phyloP scores from a whole-genome alignment of 2,329 filamentous ascomycete species.

The Fusarium ramigenum region DNA sequence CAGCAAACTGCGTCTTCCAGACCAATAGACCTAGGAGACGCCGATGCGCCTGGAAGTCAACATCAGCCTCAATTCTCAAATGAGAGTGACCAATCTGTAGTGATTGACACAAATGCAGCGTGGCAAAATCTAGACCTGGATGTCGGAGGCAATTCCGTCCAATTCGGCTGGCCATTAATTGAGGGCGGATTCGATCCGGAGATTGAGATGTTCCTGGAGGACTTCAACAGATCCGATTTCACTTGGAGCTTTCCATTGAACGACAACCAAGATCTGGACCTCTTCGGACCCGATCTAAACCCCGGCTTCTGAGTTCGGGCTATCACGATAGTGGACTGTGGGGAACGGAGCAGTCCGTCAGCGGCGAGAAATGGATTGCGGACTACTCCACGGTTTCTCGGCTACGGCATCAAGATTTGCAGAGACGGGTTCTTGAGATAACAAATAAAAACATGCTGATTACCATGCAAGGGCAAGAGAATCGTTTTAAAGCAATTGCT shows the following conservation, averaged over 20 bases:
- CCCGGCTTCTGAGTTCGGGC: not conserved
- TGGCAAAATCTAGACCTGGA: not conserved
- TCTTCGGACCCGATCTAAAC: not conserved
- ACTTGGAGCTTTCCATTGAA: slow-evolving; percentile 23
- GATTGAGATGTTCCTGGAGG: slow-evolving; percentile 30
- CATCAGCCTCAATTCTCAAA: not conserved
- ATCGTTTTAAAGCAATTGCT: fast-evolving
- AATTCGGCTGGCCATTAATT: not conserved
- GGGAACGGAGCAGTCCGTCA: slow-evolving; percentile 3
- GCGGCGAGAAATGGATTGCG: not conserved
- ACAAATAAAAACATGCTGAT: not conserved
- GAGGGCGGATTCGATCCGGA: slow-evolving; percentile 16
- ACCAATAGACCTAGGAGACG: too few relatives aligned
- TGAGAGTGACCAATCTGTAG: not conserved
- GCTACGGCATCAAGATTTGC: not conserved
- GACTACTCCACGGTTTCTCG: not conserved
- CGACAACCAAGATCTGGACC: not conserved
- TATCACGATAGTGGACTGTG: not conserved
- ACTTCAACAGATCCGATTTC: slow-evolving; percentile 23
- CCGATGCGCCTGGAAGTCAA: too few relatives aligned
- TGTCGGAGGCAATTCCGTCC: not conserved
- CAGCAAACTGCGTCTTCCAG: too few relatives aligned
- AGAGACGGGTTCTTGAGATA: not conserved
- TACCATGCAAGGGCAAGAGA: not conserved
- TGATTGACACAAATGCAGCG: not conserved